Evolutionary conservation across 2,329 filamentous ascomycete genomes (phyloP), one percentile per base, ranked within the genome.

Genomic region (Aspergillus pseudoglaucus): DNA sequence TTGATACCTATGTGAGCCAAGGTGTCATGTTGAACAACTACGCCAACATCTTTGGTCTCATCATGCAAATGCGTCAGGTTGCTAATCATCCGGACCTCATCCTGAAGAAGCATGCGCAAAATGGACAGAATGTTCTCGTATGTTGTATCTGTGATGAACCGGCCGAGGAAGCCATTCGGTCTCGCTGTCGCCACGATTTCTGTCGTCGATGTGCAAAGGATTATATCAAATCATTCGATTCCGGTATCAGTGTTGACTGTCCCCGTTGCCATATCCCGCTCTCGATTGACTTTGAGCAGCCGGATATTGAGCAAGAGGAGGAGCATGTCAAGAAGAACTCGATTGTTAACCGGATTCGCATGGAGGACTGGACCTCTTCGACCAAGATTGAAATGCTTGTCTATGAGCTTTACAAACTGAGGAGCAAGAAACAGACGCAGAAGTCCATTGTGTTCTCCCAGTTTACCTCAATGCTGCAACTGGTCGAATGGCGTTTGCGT

Each of bases 61-160:
- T 98, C 63, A 97, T 97, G 89, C 90, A 95, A 68, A 97, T 98
- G 91, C 86, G 93, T 47, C 93, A 98, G 72, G 88, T 96, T 22
- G 90, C 93, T 6, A 93, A 98, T 57, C 93, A 98, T 64, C 93
- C 93, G 0, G 93, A 98, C 70, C 71, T 98, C 32, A 87, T 98
- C 43, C 71, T 97, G 52, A 94, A 91, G 73, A 96, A 93, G 71
- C 82, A 91, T 53, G 80, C 79, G 2, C 83, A 90, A 57, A 88
- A 87, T 46, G 90, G 90, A 2, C 89, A 95, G 67, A 96, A 97
- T 54, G 78, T 95, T 10, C 75, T 95, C 32, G 84, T 95, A 38
- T 97, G 91, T 71, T 88, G 88, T 67, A 93, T 98, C 59, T 98
- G 93, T 66, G 93, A 98, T 63, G 93, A 97, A 67, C 85, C 90